Evolutionary conservation across 2,329 filamentous ascomycete genomes (phyloP).

Genomic region (Dactylellina sp.): DNA sequence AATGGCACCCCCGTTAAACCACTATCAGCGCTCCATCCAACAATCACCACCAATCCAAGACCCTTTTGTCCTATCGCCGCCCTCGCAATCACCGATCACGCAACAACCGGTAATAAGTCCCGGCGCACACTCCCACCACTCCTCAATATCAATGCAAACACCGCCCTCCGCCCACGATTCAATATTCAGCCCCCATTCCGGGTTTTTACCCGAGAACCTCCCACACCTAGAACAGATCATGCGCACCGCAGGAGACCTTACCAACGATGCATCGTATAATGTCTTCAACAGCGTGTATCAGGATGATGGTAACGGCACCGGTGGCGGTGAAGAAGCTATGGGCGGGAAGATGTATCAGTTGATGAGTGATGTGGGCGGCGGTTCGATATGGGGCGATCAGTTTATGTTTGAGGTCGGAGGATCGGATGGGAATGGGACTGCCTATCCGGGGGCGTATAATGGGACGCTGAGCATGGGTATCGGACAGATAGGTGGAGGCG

Average conservation of each 20-base stretch:
- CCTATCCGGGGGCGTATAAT: constrained; percentile 32
- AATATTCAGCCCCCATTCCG: constrained; percentile 37
- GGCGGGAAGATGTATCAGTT: constrained; percentile 54
- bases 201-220: constrained; percentile 37
- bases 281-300: constrained; percentile 52
- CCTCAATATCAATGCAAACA: constrained; percentile 48
- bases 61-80: constrained; percentile 50
- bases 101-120: constrained; percentile 49
- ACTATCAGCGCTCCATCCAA: constrained; percentile 37
- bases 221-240: constrained; percentile 53
- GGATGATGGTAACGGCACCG: constrained; percentile 32
- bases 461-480: constrained; percentile 48
- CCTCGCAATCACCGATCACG: constrained; percentile 47
- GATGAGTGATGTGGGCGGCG: constrained; percentile 54
- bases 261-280: constrained; percentile 52
- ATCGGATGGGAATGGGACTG: constrained; percentile 2
- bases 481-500: constrained; percentile 14
- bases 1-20: constrained; percentile 45
- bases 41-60: constrained; percentile 53
- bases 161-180: constrained; percentile 45
- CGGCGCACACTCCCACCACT: constrained; percentile 51
- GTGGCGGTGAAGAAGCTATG: constrained; percentile 43
- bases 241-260: constrained; percentile 40
- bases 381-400: constrained; percentile 52
- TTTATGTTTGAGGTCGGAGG: constrained; percentile 49